Percentiles rank a stretch among this genome's conserved stretches.
Conservation (phyloP, 345 rosid species). For the Abelmoschus esculentus region DNA sequence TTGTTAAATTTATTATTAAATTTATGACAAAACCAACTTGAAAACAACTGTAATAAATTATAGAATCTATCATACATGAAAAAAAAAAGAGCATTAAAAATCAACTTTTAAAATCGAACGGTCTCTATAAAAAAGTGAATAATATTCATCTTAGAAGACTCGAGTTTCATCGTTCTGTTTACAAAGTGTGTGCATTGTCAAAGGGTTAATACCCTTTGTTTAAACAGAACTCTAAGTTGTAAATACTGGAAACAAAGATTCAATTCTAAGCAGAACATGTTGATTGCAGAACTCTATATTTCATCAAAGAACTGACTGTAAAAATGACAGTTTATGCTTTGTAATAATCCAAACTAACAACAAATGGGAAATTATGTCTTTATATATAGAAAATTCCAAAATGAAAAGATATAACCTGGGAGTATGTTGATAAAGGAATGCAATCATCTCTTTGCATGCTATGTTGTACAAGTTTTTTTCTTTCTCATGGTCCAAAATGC, state of each 20-base stretch:
- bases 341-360: neutral
- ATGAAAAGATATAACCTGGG: neutral
- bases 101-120: too few relatives aligned
- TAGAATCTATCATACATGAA: neutral
- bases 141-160: too few relatives aligned
- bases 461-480: slow-evolving; percentile 19
- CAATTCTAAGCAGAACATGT: neutral
- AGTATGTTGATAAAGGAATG: neutral
- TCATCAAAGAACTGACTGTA: neutral
- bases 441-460: neutral
- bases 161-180: too few relatives aligned
- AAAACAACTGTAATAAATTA: neutral
- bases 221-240: neutral
- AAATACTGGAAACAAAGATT: neutral
- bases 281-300: neutral
- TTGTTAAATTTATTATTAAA: too few relatives aligned
- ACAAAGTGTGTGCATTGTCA: too few relatives aligned
- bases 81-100: too few relatives aligned
- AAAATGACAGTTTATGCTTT: neutral
- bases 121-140: too few relatives aligned
- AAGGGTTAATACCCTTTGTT: too few relatives aligned
- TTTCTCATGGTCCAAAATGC: slow-evolving; percentile 91
- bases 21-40: neutral
- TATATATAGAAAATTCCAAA: neutral
- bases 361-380: neutral